These are phyloP conservation scores for Abrus pulchellus DNA, from an alignment of 306 rosid species.

Conservation along the genomic window DNA sequence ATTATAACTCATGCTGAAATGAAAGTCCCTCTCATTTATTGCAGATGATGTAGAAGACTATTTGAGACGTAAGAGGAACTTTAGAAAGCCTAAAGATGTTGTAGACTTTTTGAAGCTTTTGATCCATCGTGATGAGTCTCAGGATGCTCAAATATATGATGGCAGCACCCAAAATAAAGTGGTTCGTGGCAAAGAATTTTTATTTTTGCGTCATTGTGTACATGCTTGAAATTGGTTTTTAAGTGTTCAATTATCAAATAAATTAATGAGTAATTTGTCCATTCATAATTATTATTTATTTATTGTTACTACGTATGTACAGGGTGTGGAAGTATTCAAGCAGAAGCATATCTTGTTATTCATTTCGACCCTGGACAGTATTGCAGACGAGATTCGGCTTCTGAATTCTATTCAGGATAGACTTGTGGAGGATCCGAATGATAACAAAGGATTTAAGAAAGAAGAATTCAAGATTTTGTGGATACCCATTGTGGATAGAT, in stretches of 20 bases:
- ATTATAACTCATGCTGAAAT: not conserved
- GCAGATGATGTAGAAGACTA: conserved; percentile 18
- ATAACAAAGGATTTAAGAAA: conserved; percentile 6
- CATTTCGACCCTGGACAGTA: conserved; percentile 1
- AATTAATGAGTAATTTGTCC: too few relatives aligned
- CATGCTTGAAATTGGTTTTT: too few relatives aligned
- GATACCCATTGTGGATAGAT: conserved; percentile 12
- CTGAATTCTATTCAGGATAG: conserved; percentile 3
- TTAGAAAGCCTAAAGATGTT: conserved; percentile 31
- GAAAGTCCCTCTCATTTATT: not conserved
- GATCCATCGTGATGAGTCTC: conserved; percentile 8
- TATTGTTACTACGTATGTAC: not conserved
- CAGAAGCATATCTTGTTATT: conserved; percentile 14
- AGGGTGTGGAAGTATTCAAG: conserved; percentile 39
- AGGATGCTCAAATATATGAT: conserved; percentile 4
- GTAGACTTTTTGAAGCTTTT: conserved; percentile 33
- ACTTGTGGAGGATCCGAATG: conserved; percentile 29
- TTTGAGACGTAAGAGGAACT: not conserved
- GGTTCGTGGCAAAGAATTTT: not conserved
- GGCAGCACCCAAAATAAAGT: not conserved
- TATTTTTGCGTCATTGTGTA: not conserved
- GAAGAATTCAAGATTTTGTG: conserved; percentile 43
- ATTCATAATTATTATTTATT: too few relatives aligned
- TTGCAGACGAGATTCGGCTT: conserved; percentile 36
- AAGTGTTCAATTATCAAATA: too few relatives aligned